Percentiles rank a stretch among this genome's conserved stretches.
Conservation (phyloP, 257 asterid genomes). For the Cynanchum wilfordii region DNA sequence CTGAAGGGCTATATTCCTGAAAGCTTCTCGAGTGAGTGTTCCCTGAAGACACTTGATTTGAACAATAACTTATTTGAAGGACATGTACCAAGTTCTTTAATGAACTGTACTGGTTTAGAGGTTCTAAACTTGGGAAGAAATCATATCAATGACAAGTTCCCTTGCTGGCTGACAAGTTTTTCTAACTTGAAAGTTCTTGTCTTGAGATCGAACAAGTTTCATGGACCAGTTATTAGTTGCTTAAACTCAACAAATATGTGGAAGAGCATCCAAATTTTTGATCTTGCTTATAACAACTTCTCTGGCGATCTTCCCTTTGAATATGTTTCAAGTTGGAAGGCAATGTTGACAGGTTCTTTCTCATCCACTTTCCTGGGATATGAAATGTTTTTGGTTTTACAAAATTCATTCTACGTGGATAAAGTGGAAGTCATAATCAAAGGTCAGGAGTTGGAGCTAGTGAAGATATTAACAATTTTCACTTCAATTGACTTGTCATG, state of each 20-base stretch:
- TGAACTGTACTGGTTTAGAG: constrained; percentile 8
- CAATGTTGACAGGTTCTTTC: neutral
- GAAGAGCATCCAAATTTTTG: constrained; percentile 32
- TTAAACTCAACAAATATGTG: constrained; percentile 12
- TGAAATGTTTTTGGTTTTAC: no score
- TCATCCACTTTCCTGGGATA: neutral
- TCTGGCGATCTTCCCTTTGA: constrained; percentile 28
- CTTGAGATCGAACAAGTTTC: constrained; percentile 24
- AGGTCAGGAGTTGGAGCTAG: constrained; percentile 16
- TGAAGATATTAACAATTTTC: constrained; percentile 11
- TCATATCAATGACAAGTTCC: constrained; percentile 9
- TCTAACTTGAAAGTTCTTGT: constrained; percentile 6
- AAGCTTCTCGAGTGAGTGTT: constrained; percentile 1
- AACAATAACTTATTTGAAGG: constrained; percentile 14
- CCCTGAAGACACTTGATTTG: constrained; percentile 10
- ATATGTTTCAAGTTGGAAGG: constrained; percentile 13
- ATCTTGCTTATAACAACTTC: constrained; percentile 34
- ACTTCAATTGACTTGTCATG: constrained; percentile 16
- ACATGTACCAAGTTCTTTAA: constrained; percentile 1
- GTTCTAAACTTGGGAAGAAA: constrained; percentile 12
- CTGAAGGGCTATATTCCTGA: constrained; percentile 6
- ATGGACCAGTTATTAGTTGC: constrained; percentile 30
- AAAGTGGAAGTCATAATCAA: constrained; percentile 8
- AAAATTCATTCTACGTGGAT: no score
- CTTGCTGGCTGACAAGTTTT: constrained; percentile 1